Percentiles rank a stretch among this genome's conserved stretches.
These are phyloP conservation scores for Starmerella apicola DNA, from an alignment of 805 yeast species.

Conservation along the genomic window DNA sequence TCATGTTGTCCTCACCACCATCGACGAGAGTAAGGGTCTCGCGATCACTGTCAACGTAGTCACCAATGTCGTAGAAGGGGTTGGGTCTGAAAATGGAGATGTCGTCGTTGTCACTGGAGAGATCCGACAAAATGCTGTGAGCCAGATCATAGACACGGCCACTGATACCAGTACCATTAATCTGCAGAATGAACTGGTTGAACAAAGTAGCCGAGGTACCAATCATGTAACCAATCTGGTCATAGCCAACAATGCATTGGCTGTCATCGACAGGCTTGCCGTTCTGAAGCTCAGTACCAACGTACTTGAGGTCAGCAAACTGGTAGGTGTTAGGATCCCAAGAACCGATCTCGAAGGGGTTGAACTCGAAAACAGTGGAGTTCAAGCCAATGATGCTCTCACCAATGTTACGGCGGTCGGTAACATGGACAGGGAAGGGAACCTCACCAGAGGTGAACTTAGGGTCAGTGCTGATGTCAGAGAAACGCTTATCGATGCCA, in stretches of 20 bases:
- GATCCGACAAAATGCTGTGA: constrained; percentile 31
- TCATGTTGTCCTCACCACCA: constrained; percentile 71
- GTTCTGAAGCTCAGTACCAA: constrained; percentile 47
- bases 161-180: constrained; percentile 40
- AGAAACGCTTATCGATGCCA: constrained; percentile 42
- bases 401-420: constrained; percentile 32
- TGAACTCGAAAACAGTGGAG: constrained; percentile 39
- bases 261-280: constrained; percentile 39
- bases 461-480: constrained; percentile 43
- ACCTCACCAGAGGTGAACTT: constrained; percentile 46
- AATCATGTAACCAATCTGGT: constrained; percentile 61
- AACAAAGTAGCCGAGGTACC: constrained; percentile 45
- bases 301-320: constrained; percentile 52
- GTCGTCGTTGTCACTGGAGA: constrained; percentile 31
- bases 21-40: constrained; percentile 47
- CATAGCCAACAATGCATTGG: constrained; percentile 52
- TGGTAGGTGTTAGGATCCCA: constrained; percentile 60
- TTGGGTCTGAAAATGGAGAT: constrained; percentile 63
- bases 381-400: constrained; percentile 40
- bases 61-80: constrained; percentile 39
- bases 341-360: constrained; percentile 57
- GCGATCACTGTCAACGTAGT: constrained; percentile 16
- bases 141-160: constrained; percentile 39
- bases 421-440: constrained; percentile 54
- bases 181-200: constrained; percentile 33